Evolutionary conservation across 1,284 basidiomycete genomes (phyloP).

Genomic region (Microbotryum intermedium): DNA sequence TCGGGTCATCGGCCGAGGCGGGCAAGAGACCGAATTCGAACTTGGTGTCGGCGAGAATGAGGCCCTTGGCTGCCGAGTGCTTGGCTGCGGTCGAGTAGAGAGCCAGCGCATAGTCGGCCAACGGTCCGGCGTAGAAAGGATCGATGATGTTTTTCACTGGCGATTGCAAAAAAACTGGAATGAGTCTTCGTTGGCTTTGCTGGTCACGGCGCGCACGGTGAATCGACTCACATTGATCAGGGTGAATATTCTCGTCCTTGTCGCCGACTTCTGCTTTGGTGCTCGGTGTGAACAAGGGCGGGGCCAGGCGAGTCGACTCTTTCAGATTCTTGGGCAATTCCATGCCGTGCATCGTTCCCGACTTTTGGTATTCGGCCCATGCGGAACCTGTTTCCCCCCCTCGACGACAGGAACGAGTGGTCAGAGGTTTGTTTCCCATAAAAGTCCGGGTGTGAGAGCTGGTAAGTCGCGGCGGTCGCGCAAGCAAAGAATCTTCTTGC

Average conservation of each 20-base stretch:
- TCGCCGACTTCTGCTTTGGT: conserved; percentile 92
- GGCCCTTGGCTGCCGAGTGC: conserved; percentile 67
- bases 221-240: conserved; percentile 59
- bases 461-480: no score
- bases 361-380: conserved; percentile 86
- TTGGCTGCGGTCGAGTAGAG: conserved; percentile 70
- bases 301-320: conserved; percentile 74
- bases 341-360: conserved; percentile 82
- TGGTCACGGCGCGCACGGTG: neutral
- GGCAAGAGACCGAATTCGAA: conserved; percentile 73
- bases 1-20: conserved; percentile 37
- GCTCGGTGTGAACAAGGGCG: conserved; percentile 89
- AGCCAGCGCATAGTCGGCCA: conserved; percentile 54
- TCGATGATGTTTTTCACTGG: conserved; percentile 46
- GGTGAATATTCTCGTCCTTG: conserved; percentile 97
- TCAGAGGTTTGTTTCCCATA: neutral
- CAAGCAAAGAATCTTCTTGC: neutral
- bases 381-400: conserved; percentile 74
- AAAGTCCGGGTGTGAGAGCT: neutral
- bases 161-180: conserved; percentile 8
- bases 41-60: conserved; percentile 93
- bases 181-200: neutral
- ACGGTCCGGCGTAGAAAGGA: conserved; percentile 52
- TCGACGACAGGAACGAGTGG: neutral
- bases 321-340: conserved; percentile 62